Conservation (phyloP, 192 early-diverging fungal species). For the Chytriomyces sp. region DNA sequence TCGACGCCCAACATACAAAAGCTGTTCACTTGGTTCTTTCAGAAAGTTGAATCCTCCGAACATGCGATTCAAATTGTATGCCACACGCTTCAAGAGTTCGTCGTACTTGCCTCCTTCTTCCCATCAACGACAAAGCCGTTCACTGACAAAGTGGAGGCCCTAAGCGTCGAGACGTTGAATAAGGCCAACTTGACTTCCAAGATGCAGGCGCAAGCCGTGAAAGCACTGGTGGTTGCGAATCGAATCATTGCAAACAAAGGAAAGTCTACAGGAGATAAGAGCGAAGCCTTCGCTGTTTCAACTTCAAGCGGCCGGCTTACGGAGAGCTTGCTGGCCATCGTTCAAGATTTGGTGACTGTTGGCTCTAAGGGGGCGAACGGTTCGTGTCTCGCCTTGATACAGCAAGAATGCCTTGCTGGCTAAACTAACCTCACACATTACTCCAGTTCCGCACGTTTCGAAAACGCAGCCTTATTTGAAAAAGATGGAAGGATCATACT, state of each 20-base stretch:
- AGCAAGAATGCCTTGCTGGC: too few relatives aligned
- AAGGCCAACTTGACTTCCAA: not conserved
- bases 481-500: not conserved
- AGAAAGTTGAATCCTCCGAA: conserved; percentile 16
- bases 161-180: conserved; percentile 8
- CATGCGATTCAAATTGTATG: not conserved
- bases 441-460: not conserved
- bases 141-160: conserved; percentile 18
- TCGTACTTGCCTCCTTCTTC: conserved; percentile 12
- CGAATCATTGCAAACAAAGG: not conserved
- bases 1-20: conserved; percentile 23
- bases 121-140: conserved; percentile 25
- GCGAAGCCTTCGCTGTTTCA: not conserved
- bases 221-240: conserved; percentile 22
- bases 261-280: not conserved
- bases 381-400: too few relatives aligned
- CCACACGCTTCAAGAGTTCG: conserved; percentile 8
- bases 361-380: not conserved
- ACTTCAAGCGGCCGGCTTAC: not conserved
- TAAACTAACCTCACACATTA: too few relatives aligned
- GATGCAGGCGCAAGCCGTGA: conserved; percentile 8
- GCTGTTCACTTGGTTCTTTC: conserved; percentile 11
- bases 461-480: conserved; percentile 18
- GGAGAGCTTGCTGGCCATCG: conserved; percentile 5
- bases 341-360: conserved; percentile 13